Percentiles rank a stretch among this genome's conserved stretches.
Conservation (phyloP, 345 rosid species). For the Euphorbia pulcherrima region DNA sequence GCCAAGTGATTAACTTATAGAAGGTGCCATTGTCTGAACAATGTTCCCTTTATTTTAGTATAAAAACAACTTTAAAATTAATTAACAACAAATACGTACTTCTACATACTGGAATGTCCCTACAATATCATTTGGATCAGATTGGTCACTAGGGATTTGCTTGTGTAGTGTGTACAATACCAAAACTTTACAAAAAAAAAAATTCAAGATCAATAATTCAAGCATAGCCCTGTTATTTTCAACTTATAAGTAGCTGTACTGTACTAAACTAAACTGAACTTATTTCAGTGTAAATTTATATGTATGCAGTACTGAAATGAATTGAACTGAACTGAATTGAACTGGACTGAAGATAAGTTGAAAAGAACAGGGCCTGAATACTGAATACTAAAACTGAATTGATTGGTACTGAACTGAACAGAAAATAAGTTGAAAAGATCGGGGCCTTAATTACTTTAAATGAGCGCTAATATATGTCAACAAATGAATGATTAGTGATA, state of each 20-base stretch:
- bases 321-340: too few relatives aligned
- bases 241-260: too few relatives aligned
- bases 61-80: slow-evolving; percentile 11
- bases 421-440: too few relatives aligned
- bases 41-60: background rate
- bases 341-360: too few relatives aligned
- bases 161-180: background rate
- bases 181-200: background rate
- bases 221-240: too few relatives aligned
- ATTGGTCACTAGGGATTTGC: slow-evolving; percentile 9
- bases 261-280: too few relatives aligned
- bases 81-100: slow-evolving; percentile 1
- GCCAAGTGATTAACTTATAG: background rate
- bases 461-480: background rate
- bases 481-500: background rate
- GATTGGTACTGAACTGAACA: too few relatives aligned
- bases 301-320: too few relatives aligned
- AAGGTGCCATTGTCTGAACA: slow-evolving; percentile 6
- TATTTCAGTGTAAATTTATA: too few relatives aligned
- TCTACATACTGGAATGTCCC: slow-evolving; percentile 22
- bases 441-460: too few relatives aligned
- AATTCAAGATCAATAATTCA: background rate
- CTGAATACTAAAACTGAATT: too few relatives aligned
- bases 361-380: too few relatives aligned
- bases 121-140: slow-evolving; percentile 11